phyloP scores from a whole-genome alignment of 345 rosid genomes.

The Lenwebbia sp. region DNA sequence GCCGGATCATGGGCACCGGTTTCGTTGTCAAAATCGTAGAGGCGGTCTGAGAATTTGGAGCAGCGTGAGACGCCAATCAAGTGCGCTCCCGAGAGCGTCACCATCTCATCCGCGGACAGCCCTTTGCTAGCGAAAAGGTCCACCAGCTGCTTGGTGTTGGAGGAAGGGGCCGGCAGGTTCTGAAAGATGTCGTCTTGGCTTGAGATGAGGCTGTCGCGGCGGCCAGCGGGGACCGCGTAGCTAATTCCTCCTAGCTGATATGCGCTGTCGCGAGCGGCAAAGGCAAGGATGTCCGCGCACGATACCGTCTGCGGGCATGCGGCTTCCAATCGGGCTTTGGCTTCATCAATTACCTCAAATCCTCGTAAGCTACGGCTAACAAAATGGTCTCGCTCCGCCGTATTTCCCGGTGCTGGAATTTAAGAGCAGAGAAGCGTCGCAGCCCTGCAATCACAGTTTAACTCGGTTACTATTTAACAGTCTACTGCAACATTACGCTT shows the following conservation, averaged over 20 bases:
- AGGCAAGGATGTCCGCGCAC: not conserved
- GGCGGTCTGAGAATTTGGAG: slow-evolving; percentile 4
- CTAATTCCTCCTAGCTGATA: not conserved
- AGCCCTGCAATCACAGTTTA: slow-evolving; percentile 3
- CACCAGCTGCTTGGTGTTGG: slow-evolving; percentile 1
- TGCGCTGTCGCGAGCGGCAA: slow-evolving; percentile 1
- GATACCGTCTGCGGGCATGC: not conserved
- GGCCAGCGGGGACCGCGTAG: slow-evolving; percentile 5
- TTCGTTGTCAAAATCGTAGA: not conserved
- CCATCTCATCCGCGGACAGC: slow-evolving; percentile 8
- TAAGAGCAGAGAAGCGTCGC: slow-evolving; percentile 13
- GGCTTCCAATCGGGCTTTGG: not conserved
- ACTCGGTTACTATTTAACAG: not conserved
- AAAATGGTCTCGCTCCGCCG: slow-evolving; percentile 6
- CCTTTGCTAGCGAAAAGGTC: slow-evolving; percentile 6
- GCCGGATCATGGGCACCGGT: slow-evolving; percentile 3
- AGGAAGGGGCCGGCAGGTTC: slow-evolving; percentile 5
- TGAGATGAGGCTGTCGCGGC: not conserved
- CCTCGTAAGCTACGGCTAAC: slow-evolving; percentile 6
- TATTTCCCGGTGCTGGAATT: not conserved
- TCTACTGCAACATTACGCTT: not conserved
- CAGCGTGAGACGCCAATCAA: slow-evolving; percentile 11
- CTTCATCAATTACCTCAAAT: slow-evolving; percentile 8
- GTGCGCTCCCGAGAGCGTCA: slow-evolving; percentile 20
- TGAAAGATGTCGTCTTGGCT: not conserved